These are phyloP conservation scores for Hyphopichia khmerensis DNA, from an alignment of 1,139 yeast genomes.

Conservation along the genomic window DNA sequence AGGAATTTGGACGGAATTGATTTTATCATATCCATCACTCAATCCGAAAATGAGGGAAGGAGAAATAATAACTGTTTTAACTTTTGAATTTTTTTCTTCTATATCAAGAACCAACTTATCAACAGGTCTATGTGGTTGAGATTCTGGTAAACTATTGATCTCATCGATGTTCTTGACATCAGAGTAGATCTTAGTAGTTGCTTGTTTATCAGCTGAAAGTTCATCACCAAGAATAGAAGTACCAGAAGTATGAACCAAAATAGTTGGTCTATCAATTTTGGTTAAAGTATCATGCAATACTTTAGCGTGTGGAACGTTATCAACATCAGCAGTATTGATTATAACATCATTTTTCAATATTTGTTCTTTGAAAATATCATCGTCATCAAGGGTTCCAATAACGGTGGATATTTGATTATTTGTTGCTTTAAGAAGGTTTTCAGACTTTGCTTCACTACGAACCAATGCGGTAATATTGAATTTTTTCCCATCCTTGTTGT, in stretches of 20 bases:
- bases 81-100: constrained; percentile 18
- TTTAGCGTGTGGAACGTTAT: constrained; percentile 31
- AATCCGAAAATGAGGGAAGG: constrained; percentile 26
- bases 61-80: constrained; percentile 20
- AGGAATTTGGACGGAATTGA: constrained; percentile 35
- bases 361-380: constrained; percentile 19
- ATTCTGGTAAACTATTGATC: constrained; percentile 24
- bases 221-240: constrained; percentile 23
- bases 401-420: constrained; percentile 14
- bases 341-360: constrained; percentile 25
- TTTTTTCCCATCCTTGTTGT: constrained; percentile 10
- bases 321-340: constrained; percentile 39
- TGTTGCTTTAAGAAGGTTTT: constrained; percentile 18
- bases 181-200: constrained; percentile 24
- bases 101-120: constrained; percentile 32
- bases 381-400: constrained; percentile 23
- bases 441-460: constrained; percentile 23
- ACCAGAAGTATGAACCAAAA: constrained; percentile 42
- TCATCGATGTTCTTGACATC: constrained; percentile 29
- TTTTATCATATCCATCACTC: constrained; percentile 32
- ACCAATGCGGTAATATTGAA: constrained; percentile 24
- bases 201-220: constrained; percentile 17
- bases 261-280: constrained; percentile 18
- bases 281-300: constrained; percentile 17
- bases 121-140: constrained; percentile 38